phyloP scores from a whole-genome alignment of 1,284 basidiomycete genomes.

The Boletus sp. region DNA sequence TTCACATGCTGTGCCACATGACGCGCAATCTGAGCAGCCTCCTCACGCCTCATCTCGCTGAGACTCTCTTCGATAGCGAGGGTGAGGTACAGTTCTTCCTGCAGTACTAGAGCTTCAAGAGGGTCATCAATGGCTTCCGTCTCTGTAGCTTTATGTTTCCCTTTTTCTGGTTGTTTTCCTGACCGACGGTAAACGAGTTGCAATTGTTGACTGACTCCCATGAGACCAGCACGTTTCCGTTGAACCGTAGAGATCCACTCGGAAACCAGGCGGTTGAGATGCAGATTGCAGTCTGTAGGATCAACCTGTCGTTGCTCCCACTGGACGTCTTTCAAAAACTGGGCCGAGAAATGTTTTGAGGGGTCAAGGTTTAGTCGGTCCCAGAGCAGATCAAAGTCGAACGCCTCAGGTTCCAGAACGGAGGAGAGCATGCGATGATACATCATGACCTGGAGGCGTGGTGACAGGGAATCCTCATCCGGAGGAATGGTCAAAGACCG shows the following conservation, averaged over 20 bases:
- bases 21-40: conserved; percentile 30
- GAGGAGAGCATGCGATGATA: conserved; percentile 70
- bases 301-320: conserved; percentile 38
- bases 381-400: conserved; percentile 60
- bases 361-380: conserved; percentile 46
- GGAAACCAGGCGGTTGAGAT: conserved; percentile 33
- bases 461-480: conserved; percentile 57
- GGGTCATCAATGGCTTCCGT: conserved; percentile 19
- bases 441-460: conserved; percentile 80
- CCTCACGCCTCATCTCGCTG: conserved; percentile 18
- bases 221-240: conserved; percentile 6
- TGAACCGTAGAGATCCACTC: conserved; percentile 33
- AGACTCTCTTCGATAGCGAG: conserved; percentile 74
- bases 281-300: conserved; percentile 9
- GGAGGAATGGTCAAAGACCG: conserved; percentile 50
- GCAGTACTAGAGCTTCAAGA: conserved; percentile 20
- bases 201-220: conserved; percentile 24
- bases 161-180: conserved; percentile 3
- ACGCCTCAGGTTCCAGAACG: conserved; percentile 43
- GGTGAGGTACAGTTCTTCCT: conserved; percentile 51
- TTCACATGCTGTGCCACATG: conserved; percentile 9
- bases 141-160: conserved; percentile 1
- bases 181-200: conserved; percentile 31
- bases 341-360: conserved; percentile 44
- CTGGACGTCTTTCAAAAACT: conserved; percentile 52